These are phyloP conservation scores for Pseudognaphalium luteoalbum DNA, from an alignment of 129 eudicot genomes.

Conservation along the genomic window DNA sequence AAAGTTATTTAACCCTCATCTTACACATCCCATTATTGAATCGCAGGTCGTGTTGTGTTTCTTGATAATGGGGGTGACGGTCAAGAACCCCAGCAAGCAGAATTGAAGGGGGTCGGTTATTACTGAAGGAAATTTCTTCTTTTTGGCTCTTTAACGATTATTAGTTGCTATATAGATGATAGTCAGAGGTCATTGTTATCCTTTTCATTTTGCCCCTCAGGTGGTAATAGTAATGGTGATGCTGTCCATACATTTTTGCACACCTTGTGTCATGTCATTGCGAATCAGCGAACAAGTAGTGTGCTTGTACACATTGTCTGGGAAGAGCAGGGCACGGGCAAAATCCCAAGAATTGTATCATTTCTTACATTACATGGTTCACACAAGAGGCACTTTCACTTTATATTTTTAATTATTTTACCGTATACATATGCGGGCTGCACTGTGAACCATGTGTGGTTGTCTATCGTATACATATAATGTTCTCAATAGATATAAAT, in stretches of 20 bases:
- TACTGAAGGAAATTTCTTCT: constrained; percentile 38
- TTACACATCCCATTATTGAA: constrained; percentile 17
- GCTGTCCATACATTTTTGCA: background rate
- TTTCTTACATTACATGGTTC: background rate
- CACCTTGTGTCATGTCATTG: constrained; percentile 17
- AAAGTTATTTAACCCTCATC: background rate
- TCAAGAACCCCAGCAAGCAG: constrained; percentile 39
- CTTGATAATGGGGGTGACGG: constrained; percentile 58
- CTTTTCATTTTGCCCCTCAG: background rate
- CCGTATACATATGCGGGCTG: too few species aligned
- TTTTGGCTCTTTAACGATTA: background rate
- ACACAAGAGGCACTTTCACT: background rate
- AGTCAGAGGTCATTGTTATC: background rate
- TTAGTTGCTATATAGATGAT: constrained; percentile 16
- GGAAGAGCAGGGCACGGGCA: constrained; percentile 2
- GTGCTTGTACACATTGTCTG: background rate
- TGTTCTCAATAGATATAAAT: background rate
- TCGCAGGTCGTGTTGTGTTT: constrained; percentile 74
- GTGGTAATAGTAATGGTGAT: background rate
- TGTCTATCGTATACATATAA: too few species aligned
- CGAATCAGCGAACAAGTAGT: constrained; percentile 11
- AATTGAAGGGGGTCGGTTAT: constrained; percentile 65
- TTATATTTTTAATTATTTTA: background rate
- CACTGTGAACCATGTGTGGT: background rate
- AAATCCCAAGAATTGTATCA: background rate